Conservation (phyloP, 2,329 filamentous ascomycete genomes). For the Epichloe baconii region DNA sequence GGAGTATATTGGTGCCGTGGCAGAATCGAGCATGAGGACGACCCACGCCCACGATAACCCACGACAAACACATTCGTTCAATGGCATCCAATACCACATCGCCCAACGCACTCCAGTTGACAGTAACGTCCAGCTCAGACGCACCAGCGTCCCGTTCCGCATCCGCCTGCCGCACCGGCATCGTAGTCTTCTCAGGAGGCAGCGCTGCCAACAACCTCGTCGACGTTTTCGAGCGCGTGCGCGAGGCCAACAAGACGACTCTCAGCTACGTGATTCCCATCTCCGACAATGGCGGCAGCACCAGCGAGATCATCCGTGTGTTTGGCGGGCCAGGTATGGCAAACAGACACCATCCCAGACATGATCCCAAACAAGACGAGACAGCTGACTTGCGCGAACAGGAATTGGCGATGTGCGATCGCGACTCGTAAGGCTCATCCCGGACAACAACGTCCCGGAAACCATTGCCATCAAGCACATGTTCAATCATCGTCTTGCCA, state of each 20-base stretch:
- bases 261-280: constrained; percentile 87
- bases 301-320: constrained; percentile 83
- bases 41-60: too few species aligned
- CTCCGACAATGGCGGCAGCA: constrained; percentile 89
- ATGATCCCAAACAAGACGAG: background rate
- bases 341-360: background rate
- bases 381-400: constrained; percentile 19
- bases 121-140: background rate
- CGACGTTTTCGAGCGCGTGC: constrained; percentile 66
- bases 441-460: constrained; percentile 47
- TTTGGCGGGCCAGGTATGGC: constrained; percentile 78
- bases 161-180: constrained; percentile 18
- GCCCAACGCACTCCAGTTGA: background rate
- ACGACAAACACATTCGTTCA: background rate
- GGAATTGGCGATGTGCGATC: constrained; percentile 39
- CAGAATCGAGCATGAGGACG: too few species aligned
- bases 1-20: too few species aligned
- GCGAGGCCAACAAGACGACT: constrained; percentile 50
- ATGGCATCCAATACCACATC: background rate
- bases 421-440: constrained; percentile 81
- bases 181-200: constrained; percentile 83
- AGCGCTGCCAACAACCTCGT: constrained; percentile 92
- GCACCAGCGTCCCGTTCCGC: background rate
- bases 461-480: constrained; percentile 64
- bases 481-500: constrained; percentile 75